Base-by-base conservation (phyloP, 2,329 filamentous ascomycete genomes). In the Xylariales sp. region DNA sequence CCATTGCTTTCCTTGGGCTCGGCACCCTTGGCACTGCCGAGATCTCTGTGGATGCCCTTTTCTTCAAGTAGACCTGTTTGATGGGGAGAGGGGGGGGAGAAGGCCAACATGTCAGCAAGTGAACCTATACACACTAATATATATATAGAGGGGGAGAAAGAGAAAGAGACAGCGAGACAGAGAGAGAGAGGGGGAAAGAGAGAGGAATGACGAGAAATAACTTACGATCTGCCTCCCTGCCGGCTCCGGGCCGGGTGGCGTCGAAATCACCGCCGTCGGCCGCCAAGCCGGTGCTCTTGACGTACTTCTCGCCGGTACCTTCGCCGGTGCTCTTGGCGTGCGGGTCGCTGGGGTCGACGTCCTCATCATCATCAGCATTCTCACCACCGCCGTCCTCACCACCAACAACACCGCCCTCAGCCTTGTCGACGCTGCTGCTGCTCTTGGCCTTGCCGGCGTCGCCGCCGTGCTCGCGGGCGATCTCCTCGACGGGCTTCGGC, bases 241-340 rank as follows among this genome's bases (percentile, higher is more conserved):
- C 81, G 10, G 83, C 83, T 10, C 82, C 82, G 0, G 80, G 73
- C 42, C 73, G 73, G 6, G 70, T 63, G 4, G 76, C 79, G 49
- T 85, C 82, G 52, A 85, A 84, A 48, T 85, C 69, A 5, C 82
- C 81, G 1, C 82, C 81, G 27, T 87, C 81, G 13, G 79, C 77
- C 23, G 66, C 60, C 19, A 84, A 55, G 0, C 81, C 82, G 1
- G 67, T 70, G 16, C 69, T 72, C 58, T 72, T 76, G 45, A 82
- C 67, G 41, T 74, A 74, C 49, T 74, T 52, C 54, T 78, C 72
- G 6, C 77, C 77, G 0, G 72, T 78, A 2, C 70, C 72, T 44
- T 69, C 61, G 12, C 59, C 57, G 10, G 55, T 50, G 42, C 59
- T 64, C 48, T 62, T 49, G 2, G 53, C 43, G n/a, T 43, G 47